phyloP scores from a whole-genome alignment of 495 filamentous ascomycete genomes.

The Neurospora discreta region DNA sequence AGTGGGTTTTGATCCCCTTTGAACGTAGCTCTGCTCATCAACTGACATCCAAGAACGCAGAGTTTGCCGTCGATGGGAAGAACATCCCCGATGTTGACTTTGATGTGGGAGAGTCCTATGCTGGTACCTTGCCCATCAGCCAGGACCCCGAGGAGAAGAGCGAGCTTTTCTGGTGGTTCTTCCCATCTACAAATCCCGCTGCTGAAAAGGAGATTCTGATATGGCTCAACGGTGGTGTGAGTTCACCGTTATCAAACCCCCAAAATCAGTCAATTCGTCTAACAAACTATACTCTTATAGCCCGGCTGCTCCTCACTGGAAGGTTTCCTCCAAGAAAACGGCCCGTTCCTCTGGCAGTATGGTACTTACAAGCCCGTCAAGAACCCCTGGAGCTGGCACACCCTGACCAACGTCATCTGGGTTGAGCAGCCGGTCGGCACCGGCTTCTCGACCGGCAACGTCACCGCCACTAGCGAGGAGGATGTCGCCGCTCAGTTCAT shows the following conservation, averaged over 20 bases:
- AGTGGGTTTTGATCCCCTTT: conserved; percentile 10
- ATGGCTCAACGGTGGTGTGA: conserved; percentile 58
- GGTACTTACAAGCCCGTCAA: conserved; percentile 51
- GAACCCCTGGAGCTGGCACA: conserved; percentile 61
- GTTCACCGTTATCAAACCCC: conserved; percentile 1
- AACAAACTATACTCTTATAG: conserved; percentile 4
- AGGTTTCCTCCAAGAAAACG: conserved; percentile 65
- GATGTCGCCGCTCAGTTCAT: conserved; percentile 59
- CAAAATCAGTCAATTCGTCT: too few relatives aligned
- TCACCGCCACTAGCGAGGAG: conserved; percentile 50
- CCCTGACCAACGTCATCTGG: conserved; percentile 67
- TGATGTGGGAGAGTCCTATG: conserved; percentile 66
- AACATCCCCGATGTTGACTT: conserved; percentile 62
- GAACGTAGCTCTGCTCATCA: background rate
- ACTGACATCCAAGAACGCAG: conserved; percentile 13
- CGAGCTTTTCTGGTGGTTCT: conserved; percentile 71
- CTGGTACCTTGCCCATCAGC: conserved; percentile 57
- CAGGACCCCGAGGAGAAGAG: conserved; percentile 37
- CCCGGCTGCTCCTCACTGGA: conserved; percentile 58
- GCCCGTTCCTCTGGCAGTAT: conserved; percentile 63
- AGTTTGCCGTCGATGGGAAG: conserved; percentile 55
- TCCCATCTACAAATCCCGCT: conserved; percentile 46
- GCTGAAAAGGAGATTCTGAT: conserved; percentile 59
- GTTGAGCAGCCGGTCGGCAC: conserved; percentile 71
- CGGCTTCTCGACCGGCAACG: conserved; percentile 53